These are phyloP conservation scores for Salvia miltiorrhiza DNA, from an alignment of 257 asterid species.

Conservation along the genomic window DNA sequence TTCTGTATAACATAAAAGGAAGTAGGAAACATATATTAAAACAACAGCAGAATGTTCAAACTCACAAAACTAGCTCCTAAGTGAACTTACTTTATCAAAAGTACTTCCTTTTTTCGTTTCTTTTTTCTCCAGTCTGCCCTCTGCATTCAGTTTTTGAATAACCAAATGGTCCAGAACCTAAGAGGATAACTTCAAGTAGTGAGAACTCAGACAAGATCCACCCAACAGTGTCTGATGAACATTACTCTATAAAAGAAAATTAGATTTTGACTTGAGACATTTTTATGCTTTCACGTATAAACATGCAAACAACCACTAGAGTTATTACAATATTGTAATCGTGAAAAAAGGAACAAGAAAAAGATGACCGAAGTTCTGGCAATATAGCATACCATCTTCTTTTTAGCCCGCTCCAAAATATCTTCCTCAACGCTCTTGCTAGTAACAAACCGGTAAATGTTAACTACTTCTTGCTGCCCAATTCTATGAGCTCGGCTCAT, in stretches of 20 bases:
- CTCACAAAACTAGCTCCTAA: background rate
- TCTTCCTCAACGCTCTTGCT: constrained; percentile 99
- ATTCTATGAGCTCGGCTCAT: constrained; percentile 99
- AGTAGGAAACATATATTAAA: background rate
- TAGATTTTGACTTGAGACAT: background rate
- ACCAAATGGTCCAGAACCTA: constrained; percentile 99
- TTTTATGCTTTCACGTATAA: background rate
- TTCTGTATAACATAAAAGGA: constrained; percentile 47
- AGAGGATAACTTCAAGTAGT: constrained; percentile 15
- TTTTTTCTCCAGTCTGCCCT: constrained; percentile 96
- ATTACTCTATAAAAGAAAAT: background rate
- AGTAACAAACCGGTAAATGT: constrained; percentile 95
- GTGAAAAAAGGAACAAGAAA: background rate
- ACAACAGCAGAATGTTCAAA: constrained; percentile 7
- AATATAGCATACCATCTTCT: constrained; percentile 78
- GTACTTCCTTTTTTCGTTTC: constrained; percentile 83
- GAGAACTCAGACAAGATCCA: constrained; percentile 14
- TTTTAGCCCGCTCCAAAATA: constrained; percentile 97
- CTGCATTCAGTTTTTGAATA: constrained; percentile 95
- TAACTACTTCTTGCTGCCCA: constrained; percentile 99
- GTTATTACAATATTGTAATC: background rate
- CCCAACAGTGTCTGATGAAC: constrained; percentile 11
- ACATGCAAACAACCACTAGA: constrained; percentile 1
- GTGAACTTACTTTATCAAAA: constrained; percentile 78
- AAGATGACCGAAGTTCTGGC: background rate